Base-by-base conservation (phyloP, 176 grass and related monocot genomes). In the Aechmea fasciata region DNA sequence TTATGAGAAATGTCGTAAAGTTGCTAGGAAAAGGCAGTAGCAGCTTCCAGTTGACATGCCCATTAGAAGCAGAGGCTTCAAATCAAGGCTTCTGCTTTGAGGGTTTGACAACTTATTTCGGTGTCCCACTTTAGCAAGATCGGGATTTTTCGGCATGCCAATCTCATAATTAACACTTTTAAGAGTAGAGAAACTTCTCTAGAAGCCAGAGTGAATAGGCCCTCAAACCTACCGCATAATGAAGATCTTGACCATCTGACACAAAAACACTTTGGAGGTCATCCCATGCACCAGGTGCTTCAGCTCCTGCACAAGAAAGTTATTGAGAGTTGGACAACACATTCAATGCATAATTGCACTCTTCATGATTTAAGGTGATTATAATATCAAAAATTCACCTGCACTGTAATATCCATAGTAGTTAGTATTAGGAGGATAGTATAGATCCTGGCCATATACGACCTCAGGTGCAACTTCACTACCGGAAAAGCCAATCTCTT, bases 161-260 rank as follows among this genome's bases (percentile, higher is more conserved):
- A 41, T 41, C 3, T 41, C 33, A 41, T 41, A 41, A 41, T 41
- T 41, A 41, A 41, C 33, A 41, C 4, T 41, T 41, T 7, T 6
- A 1, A 6, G 33, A 41, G 33, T 41, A 41, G 33, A 41, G 33
- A 41, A 41, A 41, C 33, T 41, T 41, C 33, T 41, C 33, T 41
- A 41, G 3, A 41, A 41, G 5, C 33, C 33, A 41, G 33, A 41
- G 33, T 7, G 33, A 41, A 41, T 41, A 41, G 33, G 33, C 33
- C 33, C 33, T 11, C 47, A 74, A 64, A 89, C 75, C 69, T 65
- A 99, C 94, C 74, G 64, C 71, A 48, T 84, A 87, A 82, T 84
- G 84, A 41, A 84, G 11, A 75, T 93, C 94, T 82, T 85, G 94
- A 68, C 79, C 77, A 55, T 90, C 84, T 64, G 81, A 93, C 63